Percentiles rank a stretch among this genome's conserved stretches.
These are phyloP conservation scores for Cladosporium colombiae DNA, from an alignment of 2,329 filamentous ascomycete species.

Conservation along the genomic window DNA sequence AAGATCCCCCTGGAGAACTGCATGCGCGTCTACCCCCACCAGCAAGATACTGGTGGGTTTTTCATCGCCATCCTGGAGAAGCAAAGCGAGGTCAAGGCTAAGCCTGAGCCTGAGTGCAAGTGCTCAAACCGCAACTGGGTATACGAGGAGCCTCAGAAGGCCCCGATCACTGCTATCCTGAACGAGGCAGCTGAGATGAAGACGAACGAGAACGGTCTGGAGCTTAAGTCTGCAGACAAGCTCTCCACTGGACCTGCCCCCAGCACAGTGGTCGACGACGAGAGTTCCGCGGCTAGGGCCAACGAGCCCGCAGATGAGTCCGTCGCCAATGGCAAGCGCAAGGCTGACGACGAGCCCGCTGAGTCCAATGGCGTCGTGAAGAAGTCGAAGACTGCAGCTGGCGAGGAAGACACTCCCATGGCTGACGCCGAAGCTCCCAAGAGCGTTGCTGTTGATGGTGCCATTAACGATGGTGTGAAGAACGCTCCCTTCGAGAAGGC, in stretches of 20 bases:
- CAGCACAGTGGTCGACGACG: constrained; percentile 13
- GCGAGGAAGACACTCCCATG: constrained; percentile 16
- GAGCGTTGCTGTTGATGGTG: constrained; percentile 17
- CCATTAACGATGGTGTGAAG: constrained; percentile 20
- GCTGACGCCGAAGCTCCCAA: constrained; percentile 18
- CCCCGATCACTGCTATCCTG: constrained; percentile 41
- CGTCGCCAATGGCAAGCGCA: constrained; percentile 16
- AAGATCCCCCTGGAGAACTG: constrained; percentile 81
- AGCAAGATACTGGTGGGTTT: constrained; percentile 95
- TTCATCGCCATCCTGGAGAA: constrained; percentile 97
- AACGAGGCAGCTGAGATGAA: constrained; percentile 38
- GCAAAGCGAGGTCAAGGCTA: constrained; percentile 78
- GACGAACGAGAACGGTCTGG: constrained; percentile 13
- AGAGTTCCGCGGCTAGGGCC: constrained; percentile 23
- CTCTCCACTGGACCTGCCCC: constrained; percentile 20
- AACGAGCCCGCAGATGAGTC: constrained; percentile 20
- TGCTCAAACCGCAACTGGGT: constrained; percentile 36
- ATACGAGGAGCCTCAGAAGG: constrained; percentile 28
- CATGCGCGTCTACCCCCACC: constrained; percentile 91
- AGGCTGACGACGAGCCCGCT: constrained; percentile 21
- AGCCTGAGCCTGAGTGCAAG: constrained; percentile 64
- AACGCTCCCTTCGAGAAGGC: constrained; percentile 32
- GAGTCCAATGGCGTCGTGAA: constrained; percentile 14
- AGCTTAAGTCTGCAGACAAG: constrained; percentile 18
- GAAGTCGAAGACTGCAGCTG: constrained; percentile 20